These are phyloP conservation scores for Paramecium tetraurelia DNA, from an alignment of 73 alveolate genomes.

Conservation along the genomic window DNA sequence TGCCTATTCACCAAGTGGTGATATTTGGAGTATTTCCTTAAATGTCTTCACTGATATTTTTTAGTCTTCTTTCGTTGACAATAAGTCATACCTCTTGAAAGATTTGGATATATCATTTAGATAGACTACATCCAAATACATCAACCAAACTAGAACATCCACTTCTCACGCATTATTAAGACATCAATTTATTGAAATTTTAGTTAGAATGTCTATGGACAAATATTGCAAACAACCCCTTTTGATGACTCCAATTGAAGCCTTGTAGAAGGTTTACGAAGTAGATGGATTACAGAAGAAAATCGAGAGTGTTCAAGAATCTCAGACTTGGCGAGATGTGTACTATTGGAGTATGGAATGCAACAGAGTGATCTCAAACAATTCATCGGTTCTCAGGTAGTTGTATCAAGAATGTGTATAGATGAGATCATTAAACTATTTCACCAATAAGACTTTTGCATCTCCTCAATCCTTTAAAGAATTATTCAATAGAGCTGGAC, in stretches of 20 bases:
- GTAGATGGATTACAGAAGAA: conserved; percentile 20
- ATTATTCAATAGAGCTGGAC: neutral
- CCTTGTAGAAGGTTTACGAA: conserved; percentile 11
- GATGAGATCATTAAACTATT: neutral
- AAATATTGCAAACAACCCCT: conserved; percentile 23
- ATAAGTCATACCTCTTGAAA: neutral
- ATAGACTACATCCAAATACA: conserved; percentile 32
- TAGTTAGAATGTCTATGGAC: conserved; percentile 60
- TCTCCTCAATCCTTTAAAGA: conserved; percentile 8
- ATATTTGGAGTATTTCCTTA: conserved; percentile 25
- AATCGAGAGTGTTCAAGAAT: conserved; percentile 12
- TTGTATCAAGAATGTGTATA: neutral
- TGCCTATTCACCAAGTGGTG: conserved; percentile 35
- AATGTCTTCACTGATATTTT: conserved; percentile 34
- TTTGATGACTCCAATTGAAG: conserved; percentile 38
- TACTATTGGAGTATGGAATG: conserved; percentile 59
- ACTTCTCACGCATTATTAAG: conserved; percentile 56
- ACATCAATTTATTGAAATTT: conserved; percentile 49
- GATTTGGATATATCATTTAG: conserved; percentile 32
- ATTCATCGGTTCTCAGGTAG: neutral
- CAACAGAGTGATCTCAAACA: neutral
- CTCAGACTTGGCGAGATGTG: conserved; percentile 53
- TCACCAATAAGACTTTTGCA: neutral
- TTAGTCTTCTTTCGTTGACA: neutral
- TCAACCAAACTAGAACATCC: neutral